A percentile compares a stretch with the other conserved stretches of the same genome.
These are phyloP conservation scores for Syzygium aromaticum DNA, from an alignment of 345 rosid species.

Conservation along the genomic window DNA sequence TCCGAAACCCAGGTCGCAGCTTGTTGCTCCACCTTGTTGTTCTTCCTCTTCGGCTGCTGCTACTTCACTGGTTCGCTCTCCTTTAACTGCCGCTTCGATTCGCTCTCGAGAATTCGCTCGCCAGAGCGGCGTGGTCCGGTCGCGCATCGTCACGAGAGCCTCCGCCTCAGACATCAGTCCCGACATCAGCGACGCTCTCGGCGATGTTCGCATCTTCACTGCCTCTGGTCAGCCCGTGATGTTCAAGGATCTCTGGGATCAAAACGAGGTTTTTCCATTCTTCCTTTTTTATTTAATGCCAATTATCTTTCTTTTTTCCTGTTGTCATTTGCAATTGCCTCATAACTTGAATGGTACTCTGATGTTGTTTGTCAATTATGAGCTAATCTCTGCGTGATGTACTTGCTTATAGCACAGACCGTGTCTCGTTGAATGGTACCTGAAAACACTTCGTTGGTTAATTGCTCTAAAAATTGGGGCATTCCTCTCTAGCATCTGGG, in stretches of 20 bases:
- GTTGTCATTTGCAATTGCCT: neutral
- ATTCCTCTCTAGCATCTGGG: neutral
- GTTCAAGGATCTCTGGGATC: conserved; percentile 84
- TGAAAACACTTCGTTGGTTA: neutral
- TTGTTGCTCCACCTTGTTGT: neutral
- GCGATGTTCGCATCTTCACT: conserved; percentile 52
- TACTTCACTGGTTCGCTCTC: neutral
- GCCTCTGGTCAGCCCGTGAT: conserved; percentile 48
- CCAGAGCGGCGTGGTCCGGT: neutral
- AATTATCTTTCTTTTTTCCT: neutral
- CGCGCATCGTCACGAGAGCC: conserved; percentile 23
- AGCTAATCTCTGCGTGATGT: neutral
- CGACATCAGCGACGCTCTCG: conserved; percentile 36
- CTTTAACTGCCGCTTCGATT: neutral
- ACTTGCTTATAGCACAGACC: neutral
- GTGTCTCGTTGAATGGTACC: neutral
- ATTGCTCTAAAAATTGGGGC: neutral
- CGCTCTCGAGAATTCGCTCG: neutral
- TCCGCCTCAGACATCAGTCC: conserved; percentile 16
- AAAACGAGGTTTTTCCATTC: conserved; percentile 34
- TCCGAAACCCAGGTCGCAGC: neutral
- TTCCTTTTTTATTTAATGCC: neutral
- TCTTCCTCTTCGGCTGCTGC: neutral
- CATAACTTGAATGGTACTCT: neutral
- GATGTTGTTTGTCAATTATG: neutral